Conservation (phyloP, 208 protist genomes). For the Herpetomonas tarakana region DNA sequence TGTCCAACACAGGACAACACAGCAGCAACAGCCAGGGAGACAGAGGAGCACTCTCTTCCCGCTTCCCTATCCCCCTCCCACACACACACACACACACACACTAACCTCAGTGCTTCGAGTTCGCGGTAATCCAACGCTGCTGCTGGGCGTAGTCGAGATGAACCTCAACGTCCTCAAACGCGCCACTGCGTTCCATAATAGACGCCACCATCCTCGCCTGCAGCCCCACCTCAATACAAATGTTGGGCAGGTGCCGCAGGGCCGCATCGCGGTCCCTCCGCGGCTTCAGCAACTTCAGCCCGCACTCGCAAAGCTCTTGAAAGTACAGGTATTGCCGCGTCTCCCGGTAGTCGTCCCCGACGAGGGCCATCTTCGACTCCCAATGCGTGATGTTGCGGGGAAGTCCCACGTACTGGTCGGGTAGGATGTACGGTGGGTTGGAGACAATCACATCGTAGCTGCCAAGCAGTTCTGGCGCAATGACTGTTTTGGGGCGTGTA, state of each 20-base stretch:
- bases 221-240: conserved; percentile 75
- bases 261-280: conserved; percentile 21
- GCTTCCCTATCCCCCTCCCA: too few relatives aligned
- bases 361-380: conserved; percentile 81
- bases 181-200: conserved; percentile 62
- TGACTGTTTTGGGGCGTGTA: neutral
- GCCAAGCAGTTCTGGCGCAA: conserved; percentile 14
- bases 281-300: conserved; percentile 50
- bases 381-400: conserved; percentile 60
- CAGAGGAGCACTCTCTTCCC: too few relatives aligned
- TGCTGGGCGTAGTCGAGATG: conserved; percentile 78
- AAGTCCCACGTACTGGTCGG: conserved; percentile 69
- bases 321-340: conserved; percentile 81
- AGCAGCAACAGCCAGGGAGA: too few relatives aligned
- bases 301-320: conserved; percentile 79
- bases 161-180: conserved; percentile 62
- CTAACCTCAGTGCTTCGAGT: conserved; percentile 46
- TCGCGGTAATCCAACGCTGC: conserved; percentile 74
- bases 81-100: too few relatives aligned
- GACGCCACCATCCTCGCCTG: conserved; percentile 75
- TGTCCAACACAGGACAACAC: too few relatives aligned
- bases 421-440: conserved; percentile 87
- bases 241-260: conserved; percentile 48
- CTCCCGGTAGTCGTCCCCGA: conserved; percentile 70
- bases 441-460: conserved; percentile 80